Conservation (phyloP, 2,329 filamentous ascomycete species). For the Xylaria sp. region DNA sequence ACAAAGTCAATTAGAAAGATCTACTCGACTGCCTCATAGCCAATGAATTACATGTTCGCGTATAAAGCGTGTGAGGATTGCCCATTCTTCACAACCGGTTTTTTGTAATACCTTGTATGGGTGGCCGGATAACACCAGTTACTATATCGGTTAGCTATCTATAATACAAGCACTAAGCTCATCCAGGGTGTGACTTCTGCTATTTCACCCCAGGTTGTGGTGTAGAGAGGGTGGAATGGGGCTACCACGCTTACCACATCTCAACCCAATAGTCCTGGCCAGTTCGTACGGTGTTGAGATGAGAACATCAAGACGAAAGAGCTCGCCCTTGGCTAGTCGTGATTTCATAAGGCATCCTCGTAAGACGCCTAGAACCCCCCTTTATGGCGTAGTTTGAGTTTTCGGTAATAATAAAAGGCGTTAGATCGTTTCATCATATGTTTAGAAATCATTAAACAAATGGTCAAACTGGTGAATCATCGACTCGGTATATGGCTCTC, state of each 20-base stretch:
- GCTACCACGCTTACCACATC: slow-evolving; percentile 20
- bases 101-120: background rate
- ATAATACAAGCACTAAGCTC: slow-evolving; percentile 25
- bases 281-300: slow-evolving; percentile 8
- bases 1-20: background rate
- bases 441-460: slow-evolving; percentile 76
- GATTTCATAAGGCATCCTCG: background rate
- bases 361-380: slow-evolving; percentile 1
- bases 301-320: slow-evolving; percentile 24
- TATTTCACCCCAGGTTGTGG: slow-evolving; percentile 1
- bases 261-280: background rate
- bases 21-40: background rate
- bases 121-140: background rate
- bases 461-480: slow-evolving; percentile 76
- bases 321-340: slow-evolving; percentile 2
- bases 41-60: background rate
- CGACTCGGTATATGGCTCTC: slow-evolving; percentile 75
- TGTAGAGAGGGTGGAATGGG: background rate
- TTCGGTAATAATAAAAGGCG: slow-evolving; percentile 8
- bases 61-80: background rate
- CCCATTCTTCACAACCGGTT: slow-evolving; percentile 1
- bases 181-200: background rate
- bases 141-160: slow-evolving; percentile 15
- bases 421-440: slow-evolving; percentile 30
- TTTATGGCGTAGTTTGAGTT: background rate